Evolutionary conservation across 2,329 filamentous ascomycete genomes (phyloP).

Genomic region (Colletotrichum costaricense): DNA sequence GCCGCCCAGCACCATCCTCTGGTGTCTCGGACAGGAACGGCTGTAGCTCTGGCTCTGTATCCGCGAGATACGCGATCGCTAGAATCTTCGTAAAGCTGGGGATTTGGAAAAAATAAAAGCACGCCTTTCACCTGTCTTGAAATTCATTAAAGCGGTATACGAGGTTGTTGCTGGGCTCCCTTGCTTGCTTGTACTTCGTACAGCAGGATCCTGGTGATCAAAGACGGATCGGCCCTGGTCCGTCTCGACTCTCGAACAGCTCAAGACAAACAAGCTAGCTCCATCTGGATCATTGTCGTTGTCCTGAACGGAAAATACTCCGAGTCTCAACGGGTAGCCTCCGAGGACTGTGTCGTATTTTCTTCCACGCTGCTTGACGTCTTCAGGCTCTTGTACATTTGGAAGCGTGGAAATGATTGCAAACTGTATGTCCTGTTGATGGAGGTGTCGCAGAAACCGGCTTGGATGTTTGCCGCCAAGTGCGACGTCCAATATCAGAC

Average conservation of each 20-base stretch:
- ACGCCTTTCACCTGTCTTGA: not conserved
- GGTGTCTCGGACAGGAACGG: not conserved
- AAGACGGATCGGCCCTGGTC: slow-evolving; percentile 23
- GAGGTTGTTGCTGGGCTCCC: slow-evolving; percentile 4
- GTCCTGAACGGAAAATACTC: slow-evolving; percentile 13
- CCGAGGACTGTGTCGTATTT: not conserved
- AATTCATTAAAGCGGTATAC: not conserved
- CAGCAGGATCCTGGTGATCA: slow-evolving; percentile 8
- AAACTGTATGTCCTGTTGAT: not conserved
- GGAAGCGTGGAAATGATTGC: not conserved
- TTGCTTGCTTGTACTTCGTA: not conserved
- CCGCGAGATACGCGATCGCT: not conserved
- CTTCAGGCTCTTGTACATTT: not conserved
- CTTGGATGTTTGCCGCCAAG: not conserved
- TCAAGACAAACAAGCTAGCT: not conserved
- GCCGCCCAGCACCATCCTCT: not conserved
- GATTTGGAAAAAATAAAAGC: too few species aligned
- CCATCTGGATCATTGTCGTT: not conserved
- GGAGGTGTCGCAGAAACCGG: not conserved
- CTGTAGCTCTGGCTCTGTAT: too few species aligned
- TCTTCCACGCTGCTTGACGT: not conserved
- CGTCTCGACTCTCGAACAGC: not conserved
- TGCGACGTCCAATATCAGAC: not conserved
- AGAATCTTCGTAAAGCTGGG: not conserved
- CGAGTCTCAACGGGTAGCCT: slow-evolving; percentile 4